Evolutionary conservation across 2,329 filamentous ascomycete species (phyloP).

Genomic region (Colletotrichum higginsianum): DNA sequence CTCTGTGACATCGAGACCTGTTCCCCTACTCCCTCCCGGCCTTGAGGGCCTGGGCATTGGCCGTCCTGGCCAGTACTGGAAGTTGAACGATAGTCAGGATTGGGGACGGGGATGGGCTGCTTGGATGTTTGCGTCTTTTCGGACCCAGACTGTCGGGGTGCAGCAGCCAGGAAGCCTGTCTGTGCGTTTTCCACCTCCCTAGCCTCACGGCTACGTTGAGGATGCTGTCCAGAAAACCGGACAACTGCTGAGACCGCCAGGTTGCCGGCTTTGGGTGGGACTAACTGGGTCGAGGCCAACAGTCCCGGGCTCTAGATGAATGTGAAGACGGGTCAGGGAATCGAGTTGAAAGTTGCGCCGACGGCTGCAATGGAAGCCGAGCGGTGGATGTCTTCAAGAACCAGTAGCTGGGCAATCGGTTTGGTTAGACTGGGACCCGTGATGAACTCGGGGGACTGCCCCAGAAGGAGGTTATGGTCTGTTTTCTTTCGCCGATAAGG

Average conservation of each 20-base stretch:
- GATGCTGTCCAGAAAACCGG: slow-evolving; percentile 42
- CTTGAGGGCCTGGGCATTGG: slow-evolving; percentile 72
- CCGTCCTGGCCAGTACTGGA: slow-evolving; percentile 47
- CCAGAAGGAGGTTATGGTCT: not conserved
- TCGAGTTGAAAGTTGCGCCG: not conserved
- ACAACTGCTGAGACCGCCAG: slow-evolving; percentile 42
- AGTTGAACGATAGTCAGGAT: slow-evolving; percentile 16
- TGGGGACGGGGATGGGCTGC: slow-evolving; percentile 5
- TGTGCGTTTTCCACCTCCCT: slow-evolving; percentile 46
- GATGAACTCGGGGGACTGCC: not conserved
- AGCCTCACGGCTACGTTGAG: slow-evolving; percentile 41
- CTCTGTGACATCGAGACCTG: slow-evolving; percentile 76
- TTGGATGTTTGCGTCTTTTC: slow-evolving; percentile 21
- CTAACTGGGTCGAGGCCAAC: slow-evolving; percentile 43
- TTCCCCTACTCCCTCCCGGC: slow-evolving; percentile 68
- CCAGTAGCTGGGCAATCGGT: not conserved
- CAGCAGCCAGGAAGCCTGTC: slow-evolving; percentile 11
- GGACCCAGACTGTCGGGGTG: slow-evolving; percentile 21
- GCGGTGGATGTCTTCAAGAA: not conserved
- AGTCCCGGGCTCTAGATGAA: slow-evolving; percentile 36
- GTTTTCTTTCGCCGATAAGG: not conserved
- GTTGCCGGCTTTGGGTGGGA: slow-evolving; percentile 40
- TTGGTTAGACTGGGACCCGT: not conserved
- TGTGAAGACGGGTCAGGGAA: slow-evolving; percentile 3
- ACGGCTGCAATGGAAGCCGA: slow-evolving; percentile 19